A percentile compares a stretch with the other conserved stretches of the same genome.
phyloP scores from a whole-genome alignment of 805 yeast genomes.

The Candida manassasensis region DNA sequence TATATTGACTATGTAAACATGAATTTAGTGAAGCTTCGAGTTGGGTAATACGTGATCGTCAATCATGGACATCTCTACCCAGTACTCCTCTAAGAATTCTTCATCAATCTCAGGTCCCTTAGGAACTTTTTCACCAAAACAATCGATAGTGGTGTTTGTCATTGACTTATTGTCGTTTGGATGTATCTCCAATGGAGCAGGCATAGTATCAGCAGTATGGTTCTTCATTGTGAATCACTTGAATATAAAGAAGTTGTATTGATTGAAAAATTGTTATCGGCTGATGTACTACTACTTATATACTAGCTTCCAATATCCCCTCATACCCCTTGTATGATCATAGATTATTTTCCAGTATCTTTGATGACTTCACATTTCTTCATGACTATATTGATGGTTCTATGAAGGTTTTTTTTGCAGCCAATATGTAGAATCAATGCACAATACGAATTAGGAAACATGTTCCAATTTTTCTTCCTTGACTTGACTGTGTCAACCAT shows the following conservation, averaged over 20 bases:
- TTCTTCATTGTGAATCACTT: slow-evolving; percentile 1
- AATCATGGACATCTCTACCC: slow-evolving; percentile 6
- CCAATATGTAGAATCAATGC: neutral
- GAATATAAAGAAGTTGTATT: neutral
- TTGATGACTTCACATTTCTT: neutral
- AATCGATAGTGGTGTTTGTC: slow-evolving; percentile 4
- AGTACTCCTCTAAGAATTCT: slow-evolving; percentile 5
- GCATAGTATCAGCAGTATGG: neutral
- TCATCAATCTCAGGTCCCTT: slow-evolving; percentile 5
- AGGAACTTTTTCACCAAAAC: slow-evolving; percentile 4
- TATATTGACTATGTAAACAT: no score
- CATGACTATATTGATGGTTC: no score
- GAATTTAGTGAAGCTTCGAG: slow-evolving; percentile 3
- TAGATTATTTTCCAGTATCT: neutral
- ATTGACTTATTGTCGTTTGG: neutral
- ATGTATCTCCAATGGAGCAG: neutral
- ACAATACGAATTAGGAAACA: slow-evolving; percentile 1
- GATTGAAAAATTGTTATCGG: neutral
- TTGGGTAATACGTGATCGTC: slow-evolving; percentile 5
- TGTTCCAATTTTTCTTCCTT: neutral
- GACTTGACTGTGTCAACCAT: no score
- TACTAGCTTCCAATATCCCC: neutral
- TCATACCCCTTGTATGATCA: slow-evolving; percentile 1
- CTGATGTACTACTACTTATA: neutral
- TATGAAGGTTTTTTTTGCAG: slow-evolving; percentile 1